Evolutionary conservation across 306 rosid genomes (phyloP).

Genomic region (Hippophae tibetana): DNA sequence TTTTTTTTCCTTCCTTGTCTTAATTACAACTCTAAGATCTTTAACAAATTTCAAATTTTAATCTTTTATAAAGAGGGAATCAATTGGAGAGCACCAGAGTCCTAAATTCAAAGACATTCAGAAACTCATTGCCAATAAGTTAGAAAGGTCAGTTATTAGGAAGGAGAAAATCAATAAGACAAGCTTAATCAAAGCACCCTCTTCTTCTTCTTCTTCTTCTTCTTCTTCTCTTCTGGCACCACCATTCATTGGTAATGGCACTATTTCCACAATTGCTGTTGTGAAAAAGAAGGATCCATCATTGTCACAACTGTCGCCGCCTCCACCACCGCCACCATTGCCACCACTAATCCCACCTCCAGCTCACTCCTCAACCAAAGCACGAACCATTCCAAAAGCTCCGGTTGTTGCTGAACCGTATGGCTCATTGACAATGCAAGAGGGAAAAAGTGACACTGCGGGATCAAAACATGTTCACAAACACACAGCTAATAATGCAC

Average conservation of each 20-base stretch:
- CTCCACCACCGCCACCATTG: constrained; percentile 36
- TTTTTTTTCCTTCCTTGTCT: neutral
- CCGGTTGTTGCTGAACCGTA: constrained; percentile 41
- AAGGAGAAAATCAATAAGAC: constrained; percentile 33
- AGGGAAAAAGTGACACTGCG: constrained; percentile 37
- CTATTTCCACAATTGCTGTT: constrained; percentile 19
- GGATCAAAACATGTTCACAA: constrained; percentile 32
- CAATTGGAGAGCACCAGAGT: constrained; percentile 41
- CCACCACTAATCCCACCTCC: constrained; percentile 53
- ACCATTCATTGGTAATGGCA: constrained; percentile 19
- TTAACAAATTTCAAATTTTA: no score
- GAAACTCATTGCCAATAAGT: constrained; percentile 67
- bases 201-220: neutral
- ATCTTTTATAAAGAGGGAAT: constrained; percentile 34
- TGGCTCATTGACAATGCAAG: constrained; percentile 48
- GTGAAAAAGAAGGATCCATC: constrained; percentile 34
- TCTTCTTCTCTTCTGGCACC: constrained; percentile 17
- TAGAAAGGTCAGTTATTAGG: constrained; percentile 40
- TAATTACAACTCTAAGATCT: neutral
- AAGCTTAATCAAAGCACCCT: constrained; percentile 15
- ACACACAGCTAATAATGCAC: constrained; percentile 48
- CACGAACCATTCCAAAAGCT: constrained; percentile 37
- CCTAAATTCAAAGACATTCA: constrained; percentile 60
- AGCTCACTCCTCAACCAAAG: constrained; percentile 28
- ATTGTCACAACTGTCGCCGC: constrained; percentile 24